Base-by-base conservation (phyloP, 768 basidiomycete genomes). In the Tephrocybe sp. region DNA sequence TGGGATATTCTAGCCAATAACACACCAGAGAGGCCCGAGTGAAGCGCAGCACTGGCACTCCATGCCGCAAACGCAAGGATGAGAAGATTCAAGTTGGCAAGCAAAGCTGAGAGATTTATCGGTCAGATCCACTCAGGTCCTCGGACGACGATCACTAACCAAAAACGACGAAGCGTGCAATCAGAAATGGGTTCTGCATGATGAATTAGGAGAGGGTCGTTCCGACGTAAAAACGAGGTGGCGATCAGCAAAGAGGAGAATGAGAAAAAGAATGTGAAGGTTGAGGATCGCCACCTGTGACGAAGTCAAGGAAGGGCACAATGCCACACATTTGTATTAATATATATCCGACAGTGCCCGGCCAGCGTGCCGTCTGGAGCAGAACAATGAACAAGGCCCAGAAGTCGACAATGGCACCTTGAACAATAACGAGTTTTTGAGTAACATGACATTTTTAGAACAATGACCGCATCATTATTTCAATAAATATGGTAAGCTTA, bases 51-150 rank as follows among this genome's bases (percentile, higher is more conserved):
- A 44, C 67, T 65, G 18, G 83, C 64, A 59, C 81, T 81, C 84
- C 83, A 86, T 33, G 76, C 72, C 6, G 83, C 75, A 55, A 85
- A 84, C 20, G 77, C 72, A 36, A 85, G 60, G 6, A 75, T 62
- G 42, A 87, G 70, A 39, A 81, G 51, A 57, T 75, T 81, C 37
- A 84, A 65, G 57, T 77, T 80, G 9, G 70, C 57, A 33, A 84
- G 68, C 38, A 84, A 70, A 52, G 72, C 78, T 80, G 58, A 30
- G 12, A 32, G 8, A 12, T 21, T 39, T 12, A 17, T 24, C 40
- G 17, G 26, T 48, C n/a, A 48, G 17, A 28, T 21, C 21, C n/a
- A 39, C 17, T 18, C 7, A 20, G 33, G 9, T 12, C 7, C 30
- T 48, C 6, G 15, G n/a, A 28, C 5, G 15, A 51, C 17, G 26